These are phyloP conservation scores for Rutstroemia sp. DNA, from an alignment of 2,329 filamentous ascomycete genomes.

Conservation along the genomic window DNA sequence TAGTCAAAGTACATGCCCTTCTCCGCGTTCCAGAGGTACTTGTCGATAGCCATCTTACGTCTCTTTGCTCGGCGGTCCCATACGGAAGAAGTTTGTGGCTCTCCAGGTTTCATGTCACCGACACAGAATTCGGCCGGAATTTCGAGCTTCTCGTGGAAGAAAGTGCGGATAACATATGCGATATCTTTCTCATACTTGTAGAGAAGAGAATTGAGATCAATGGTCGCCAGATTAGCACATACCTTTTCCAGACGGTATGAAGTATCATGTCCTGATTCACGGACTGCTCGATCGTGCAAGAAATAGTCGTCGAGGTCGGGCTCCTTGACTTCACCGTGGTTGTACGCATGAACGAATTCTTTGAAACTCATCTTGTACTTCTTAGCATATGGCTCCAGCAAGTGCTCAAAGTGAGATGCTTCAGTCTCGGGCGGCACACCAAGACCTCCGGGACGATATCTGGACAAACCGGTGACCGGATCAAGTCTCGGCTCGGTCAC, in stretches of 20 bases:
- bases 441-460: conserved; percentile 44
- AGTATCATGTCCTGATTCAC: conserved; percentile 95
- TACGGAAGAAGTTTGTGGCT: conserved; percentile 71
- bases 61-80: conserved; percentile 88
- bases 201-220: conserved; percentile 87
- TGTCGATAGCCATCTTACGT: conserved; percentile 80
- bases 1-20: conserved; percentile 98
- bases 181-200: conserved; percentile 99
- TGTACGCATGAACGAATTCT: conserved; percentile 86
- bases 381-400: conserved; percentile 27
- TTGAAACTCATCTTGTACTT: conserved; percentile 73
- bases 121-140: conserved; percentile 78
- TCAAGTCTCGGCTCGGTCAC: conserved; percentile 38
- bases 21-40: conserved; percentile 86
- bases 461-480: conserved; percentile 40
- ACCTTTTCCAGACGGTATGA: conserved; percentile 86
- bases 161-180: conserved; percentile 71
- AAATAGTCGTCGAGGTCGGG: conserved; percentile 94
- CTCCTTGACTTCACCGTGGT: conserved; percentile 66
- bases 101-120: conserved; percentile 55
- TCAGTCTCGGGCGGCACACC: conserved; percentile 51
- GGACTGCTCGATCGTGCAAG: conserved; percentile 87
- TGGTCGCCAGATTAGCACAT: conserved; percentile 82
- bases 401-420: conserved; percentile 45
- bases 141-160: conserved; percentile 76